Evolutionary conservation across 768 basidiomycete species (phyloP), one percentile per base, ranked within the genome.

Genomic region (Naganishia antarctica): DNA sequence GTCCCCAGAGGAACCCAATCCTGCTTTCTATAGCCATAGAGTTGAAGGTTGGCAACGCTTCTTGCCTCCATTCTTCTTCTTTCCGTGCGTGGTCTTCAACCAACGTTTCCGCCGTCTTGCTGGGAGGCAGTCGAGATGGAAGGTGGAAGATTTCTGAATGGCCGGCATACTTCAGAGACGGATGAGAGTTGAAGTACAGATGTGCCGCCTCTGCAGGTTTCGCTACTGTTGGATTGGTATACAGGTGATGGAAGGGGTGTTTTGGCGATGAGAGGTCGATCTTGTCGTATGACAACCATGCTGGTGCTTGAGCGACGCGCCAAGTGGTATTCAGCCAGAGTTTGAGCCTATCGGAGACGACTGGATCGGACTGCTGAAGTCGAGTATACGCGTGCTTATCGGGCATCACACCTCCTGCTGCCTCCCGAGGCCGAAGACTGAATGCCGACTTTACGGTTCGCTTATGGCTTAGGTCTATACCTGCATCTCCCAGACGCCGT

Each of bases 131-230:
- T 37, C 72, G 71, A 0, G 67, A 64, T 2, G 74, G 74, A 1
- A 76, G 63, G 46, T 76, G 73, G 32, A 76, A 76, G 32, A 74
- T 70, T 53, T 76, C 74, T 1, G 70, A 70, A 61, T 76, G 74
- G 3, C 57, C 44, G 1, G 70, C 73, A 43, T 76, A 76, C 32
- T 71, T 67, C 6, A 76, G 61, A 4, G 53, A 66, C 2, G 74
- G 74, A 51, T 75, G 70, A 34, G 64, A 37, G 21, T 50, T 60
- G 16, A 58, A 31, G 25, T 64, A 60, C 28, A 65, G 28, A 58
- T 65, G 60, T 7, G 63, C 49, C 25, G 49, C 60, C 5, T 48
- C 41, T 15, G 37, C 43, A 18, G 48, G 65, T 58, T 57, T 48
- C 31, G 32, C 21, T 13, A 34, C 18, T 29, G 25, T 48, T 26